phyloP scores from a whole-genome alignment of 1,284 basidiomycete species.

The Kwoniella shivajii region DNA sequence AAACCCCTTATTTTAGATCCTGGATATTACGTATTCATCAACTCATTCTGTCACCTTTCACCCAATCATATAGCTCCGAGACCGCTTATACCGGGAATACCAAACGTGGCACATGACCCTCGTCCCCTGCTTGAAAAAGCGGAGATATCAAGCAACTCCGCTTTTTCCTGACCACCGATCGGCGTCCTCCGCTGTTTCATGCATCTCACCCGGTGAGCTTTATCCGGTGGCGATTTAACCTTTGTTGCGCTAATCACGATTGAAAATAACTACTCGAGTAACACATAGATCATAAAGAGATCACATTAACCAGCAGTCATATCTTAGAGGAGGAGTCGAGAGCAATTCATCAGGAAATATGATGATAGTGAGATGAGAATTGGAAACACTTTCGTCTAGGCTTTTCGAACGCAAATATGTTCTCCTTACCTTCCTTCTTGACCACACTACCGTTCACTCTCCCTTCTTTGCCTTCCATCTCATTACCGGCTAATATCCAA shows the following conservation, averaged over 20 bases:
- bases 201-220: neutral
- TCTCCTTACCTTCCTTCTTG: constrained; percentile 41
- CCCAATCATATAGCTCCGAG: neutral
- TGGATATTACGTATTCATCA: neutral
- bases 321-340: too few relatives aligned
- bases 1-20: too few relatives aligned
- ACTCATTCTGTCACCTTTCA: neutral
- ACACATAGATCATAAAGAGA: neutral
- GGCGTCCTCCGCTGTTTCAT: neutral
- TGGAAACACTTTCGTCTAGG: neutral
- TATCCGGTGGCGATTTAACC: constrained; percentile 4
- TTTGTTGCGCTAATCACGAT: neutral
- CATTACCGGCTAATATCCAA: constrained; percentile 81
- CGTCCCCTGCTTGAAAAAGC: too few relatives aligned
- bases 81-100: neutral
- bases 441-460: constrained; percentile 38
- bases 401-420: constrained; percentile 27
- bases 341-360: neutral
- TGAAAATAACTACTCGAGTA: neutral
- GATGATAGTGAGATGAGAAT: neutral
- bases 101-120: neutral
- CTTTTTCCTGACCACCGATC: too few relatives aligned
- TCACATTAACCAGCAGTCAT: neutral
- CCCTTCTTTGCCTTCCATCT: constrained; percentile 47
- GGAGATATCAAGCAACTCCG: neutral